Evolutionary conservation across 2,329 filamentous ascomycete species (phyloP).

Genomic region (Bipolaris gigantea): DNA sequence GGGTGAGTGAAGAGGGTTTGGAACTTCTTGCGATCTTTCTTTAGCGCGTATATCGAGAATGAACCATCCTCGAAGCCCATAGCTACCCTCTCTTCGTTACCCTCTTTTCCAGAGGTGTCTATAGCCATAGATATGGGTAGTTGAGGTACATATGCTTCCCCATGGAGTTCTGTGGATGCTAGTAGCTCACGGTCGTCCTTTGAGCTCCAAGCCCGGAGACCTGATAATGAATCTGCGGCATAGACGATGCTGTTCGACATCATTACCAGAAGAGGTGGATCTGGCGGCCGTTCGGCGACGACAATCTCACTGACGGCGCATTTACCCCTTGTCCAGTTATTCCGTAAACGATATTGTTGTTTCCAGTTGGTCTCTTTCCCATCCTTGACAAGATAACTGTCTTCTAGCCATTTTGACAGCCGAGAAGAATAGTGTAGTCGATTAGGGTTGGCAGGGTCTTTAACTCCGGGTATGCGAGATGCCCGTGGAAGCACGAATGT

Average conservation of each 20-base stretch:
- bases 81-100: slow-evolving; percentile 37
- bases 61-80: slow-evolving; percentile 54
- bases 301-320: slow-evolving; percentile 79
- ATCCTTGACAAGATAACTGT: slow-evolving; percentile 58
- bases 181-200: slow-evolving; percentile 62
- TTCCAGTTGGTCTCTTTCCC: slow-evolving; percentile 73
- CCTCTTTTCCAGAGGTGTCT: slow-evolving; percentile 47
- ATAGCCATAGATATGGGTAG: slow-evolving; percentile 67
- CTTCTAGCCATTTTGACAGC: slow-evolving; percentile 63
- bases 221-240: slow-evolving; percentile 69
- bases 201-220: slow-evolving; percentile 78
- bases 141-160: slow-evolving; percentile 20
- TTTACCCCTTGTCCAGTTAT: slow-evolving; percentile 86
- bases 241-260: slow-evolving; percentile 76
- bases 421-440: slow-evolving; percentile 57
- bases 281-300: slow-evolving; percentile 55
- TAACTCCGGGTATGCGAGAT: slow-evolving; percentile 71
- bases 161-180: slow-evolving; percentile 48
- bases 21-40: slow-evolving; percentile 52
- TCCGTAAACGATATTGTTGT: slow-evolving; percentile 79
- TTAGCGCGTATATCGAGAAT: slow-evolving; percentile 65
- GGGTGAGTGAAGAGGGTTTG: slow-evolving; percentile 60
- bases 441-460: slow-evolving; percentile 43
- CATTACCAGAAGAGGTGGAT: slow-evolving; percentile 71
- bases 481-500: slow-evolving; percentile 84